phyloP scores from a whole-genome alignment of 176 grass and related monocot genomes.

The Oropetium thomaeum region DNA sequence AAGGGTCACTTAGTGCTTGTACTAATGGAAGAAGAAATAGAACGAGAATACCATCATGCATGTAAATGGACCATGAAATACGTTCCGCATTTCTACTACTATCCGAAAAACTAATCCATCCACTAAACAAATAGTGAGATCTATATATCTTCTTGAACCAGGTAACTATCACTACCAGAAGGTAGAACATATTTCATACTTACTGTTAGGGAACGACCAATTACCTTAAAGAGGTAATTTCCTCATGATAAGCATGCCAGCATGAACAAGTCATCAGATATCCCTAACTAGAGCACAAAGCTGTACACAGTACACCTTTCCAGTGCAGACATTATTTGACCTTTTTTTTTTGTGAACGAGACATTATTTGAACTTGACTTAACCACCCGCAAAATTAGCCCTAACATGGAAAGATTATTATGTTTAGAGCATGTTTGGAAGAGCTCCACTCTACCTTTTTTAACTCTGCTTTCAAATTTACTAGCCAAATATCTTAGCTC shows the following conservation, averaged over 20 bases:
- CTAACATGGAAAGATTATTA: neutral
- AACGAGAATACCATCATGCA: neutral
- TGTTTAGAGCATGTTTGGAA: too few species aligned
- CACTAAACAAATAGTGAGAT: neutral
- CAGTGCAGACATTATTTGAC: neutral
- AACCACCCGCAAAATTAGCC: neutral
- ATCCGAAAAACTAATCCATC: slow-evolving; percentile 11
- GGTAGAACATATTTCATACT: neutral
- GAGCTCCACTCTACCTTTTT: too few species aligned
- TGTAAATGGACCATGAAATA: slow-evolving; percentile 8
- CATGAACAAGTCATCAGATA: neutral
- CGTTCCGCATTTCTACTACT: neutral
- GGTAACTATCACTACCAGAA: neutral
- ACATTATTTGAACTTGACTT: neutral
- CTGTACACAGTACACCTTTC: neutral
- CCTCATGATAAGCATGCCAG: neutral
- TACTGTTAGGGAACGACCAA: neutral
- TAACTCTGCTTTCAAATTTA: too few species aligned
- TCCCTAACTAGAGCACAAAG: neutral
- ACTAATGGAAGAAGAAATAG: neutral
- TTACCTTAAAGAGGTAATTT: neutral
- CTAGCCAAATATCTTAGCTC: too few species aligned
- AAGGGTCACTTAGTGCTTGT: neutral
- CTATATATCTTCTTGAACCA: neutral
- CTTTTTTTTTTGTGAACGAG: too few species aligned